Percentiles rank a stretch among this genome's conserved stretches.
These are phyloP conservation scores for Jacaranda copaia DNA, from an alignment of 257 asterid species.

Conservation along the genomic window DNA sequence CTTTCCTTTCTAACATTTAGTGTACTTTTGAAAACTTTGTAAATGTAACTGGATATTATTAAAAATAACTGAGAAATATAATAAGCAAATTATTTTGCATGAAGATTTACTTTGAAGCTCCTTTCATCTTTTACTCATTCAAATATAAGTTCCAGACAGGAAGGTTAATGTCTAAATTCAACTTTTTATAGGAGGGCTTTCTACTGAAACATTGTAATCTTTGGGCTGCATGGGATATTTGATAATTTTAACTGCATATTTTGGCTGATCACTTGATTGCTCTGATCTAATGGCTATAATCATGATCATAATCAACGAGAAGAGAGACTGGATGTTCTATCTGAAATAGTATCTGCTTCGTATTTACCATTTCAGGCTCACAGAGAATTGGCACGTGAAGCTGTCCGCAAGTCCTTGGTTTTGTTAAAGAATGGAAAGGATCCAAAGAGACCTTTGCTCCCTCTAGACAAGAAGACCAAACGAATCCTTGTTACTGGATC, in stretches of 20 bases:
- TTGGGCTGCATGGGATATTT: slow-evolving; percentile 4
- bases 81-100: not conserved
- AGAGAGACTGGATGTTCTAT: slow-evolving; percentile 10
- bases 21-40: not conserved
- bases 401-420: slow-evolving; percentile 81
- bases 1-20: not conserved
- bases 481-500: slow-evolving; percentile 84
- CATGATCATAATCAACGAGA: not conserved
- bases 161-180: not conserved
- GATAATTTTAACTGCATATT: not conserved
- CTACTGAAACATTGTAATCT: not conserved
- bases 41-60: slow-evolving; percentile 15
- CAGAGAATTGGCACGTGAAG: slow-evolving; percentile 66
- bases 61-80: not conserved
- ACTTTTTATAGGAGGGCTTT: not conserved
- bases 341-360: slow-evolving; percentile 21
- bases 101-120: not conserved
- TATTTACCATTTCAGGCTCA: slow-evolving; percentile 42
- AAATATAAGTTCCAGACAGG: not conserved
- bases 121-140: not conserved
- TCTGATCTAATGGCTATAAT: not conserved
- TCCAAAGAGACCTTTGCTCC: slow-evolving; percentile 77
- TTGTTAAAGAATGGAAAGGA: slow-evolving; percentile 93
- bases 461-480: slow-evolving; percentile 76
- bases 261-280: not conserved